Conservation (phyloP, 73 alveolate species). For the Tetrahymena thermophila region DNA sequence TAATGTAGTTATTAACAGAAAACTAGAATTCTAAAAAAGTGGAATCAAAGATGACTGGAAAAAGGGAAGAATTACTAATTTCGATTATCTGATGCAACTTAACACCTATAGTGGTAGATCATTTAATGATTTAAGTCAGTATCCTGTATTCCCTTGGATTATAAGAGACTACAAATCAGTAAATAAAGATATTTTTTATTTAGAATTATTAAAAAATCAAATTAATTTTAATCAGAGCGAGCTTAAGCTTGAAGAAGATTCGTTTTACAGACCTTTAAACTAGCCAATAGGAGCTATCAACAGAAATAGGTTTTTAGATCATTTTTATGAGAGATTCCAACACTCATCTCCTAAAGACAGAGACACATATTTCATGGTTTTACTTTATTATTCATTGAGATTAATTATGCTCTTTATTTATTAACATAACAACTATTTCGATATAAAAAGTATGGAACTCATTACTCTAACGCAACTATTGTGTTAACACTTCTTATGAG, state of each 20-base stretch:
- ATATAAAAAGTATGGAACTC: slow-evolving; percentile 87
- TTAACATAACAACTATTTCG: background rate
- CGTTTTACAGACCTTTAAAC: slow-evolving; percentile 62
- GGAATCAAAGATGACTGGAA: slow-evolving; percentile 77
- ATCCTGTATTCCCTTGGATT: slow-evolving; percentile 98
- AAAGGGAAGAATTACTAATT: slow-evolving; percentile 65
- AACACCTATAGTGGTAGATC: slow-evolving; percentile 64
- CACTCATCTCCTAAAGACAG: slow-evolving; percentile 21
- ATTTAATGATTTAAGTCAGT: slow-evolving; percentile 67
- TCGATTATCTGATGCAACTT: slow-evolving; percentile 63
- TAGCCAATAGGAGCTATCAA: slow-evolving; percentile 84
- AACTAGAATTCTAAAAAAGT: slow-evolving; percentile 59
- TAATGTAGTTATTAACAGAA: slow-evolving; percentile 5
- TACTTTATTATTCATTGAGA: background rate
- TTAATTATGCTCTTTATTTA: background rate
- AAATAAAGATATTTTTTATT: background rate
- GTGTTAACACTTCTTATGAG: slow-evolving; percentile 73
- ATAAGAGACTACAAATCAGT: slow-evolving; percentile 60
- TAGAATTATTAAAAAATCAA: background rate
- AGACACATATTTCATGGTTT: slow-evolving; percentile 24
- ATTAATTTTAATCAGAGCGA: slow-evolving; percentile 2
- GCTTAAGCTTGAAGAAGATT: slow-evolving; percentile 55
- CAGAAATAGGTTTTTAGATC: slow-evolving; percentile 20
- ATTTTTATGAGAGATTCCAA: slow-evolving; percentile 28
- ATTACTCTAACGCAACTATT: slow-evolving; percentile 71